A percentile compares a stretch with the other conserved stretches of the same genome.
Evolutionary conservation across 192 early-diverging fungal species (phyloP).

Genomic region (Coemansia sp.): DNA sequence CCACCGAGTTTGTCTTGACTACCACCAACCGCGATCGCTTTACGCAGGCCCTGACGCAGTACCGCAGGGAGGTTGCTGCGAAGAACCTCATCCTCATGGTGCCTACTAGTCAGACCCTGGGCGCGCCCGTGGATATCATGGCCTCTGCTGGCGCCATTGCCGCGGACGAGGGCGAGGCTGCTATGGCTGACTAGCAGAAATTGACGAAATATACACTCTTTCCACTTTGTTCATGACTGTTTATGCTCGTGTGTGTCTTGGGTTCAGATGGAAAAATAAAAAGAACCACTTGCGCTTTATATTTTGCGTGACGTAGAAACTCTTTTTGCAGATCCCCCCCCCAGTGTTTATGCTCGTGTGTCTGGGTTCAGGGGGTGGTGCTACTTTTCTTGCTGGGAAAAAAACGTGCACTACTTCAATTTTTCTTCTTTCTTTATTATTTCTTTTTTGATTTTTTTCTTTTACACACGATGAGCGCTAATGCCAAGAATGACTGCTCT

Average conservation of each 20-base stretch:
- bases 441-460: conserved; percentile 2
- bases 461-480: conserved; percentile 21
- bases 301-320: neutral
- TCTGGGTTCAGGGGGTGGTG: neutral
- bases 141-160: neutral
- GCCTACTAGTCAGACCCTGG: conserved; percentile 49
- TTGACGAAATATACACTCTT: neutral
- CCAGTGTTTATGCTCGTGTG: no score
- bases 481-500: conserved; percentile 14
- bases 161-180: conserved; percentile 15
- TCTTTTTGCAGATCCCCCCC: no score
- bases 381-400: neutral
- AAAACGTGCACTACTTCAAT: neutral
- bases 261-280: no score
- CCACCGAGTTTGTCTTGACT: conserved; percentile 33
- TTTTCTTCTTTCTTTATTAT: conserved; percentile 4
- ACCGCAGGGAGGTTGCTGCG: conserved; percentile 33
- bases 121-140: conserved; percentile 40
- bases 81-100: conserved; percentile 55
- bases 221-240: neutral
- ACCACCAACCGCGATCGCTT: conserved; percentile 41
- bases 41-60: conserved; percentile 44
- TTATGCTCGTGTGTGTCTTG: no score
- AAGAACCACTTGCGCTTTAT: no score
- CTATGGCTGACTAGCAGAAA: conserved; percentile 37